phyloP scores from a whole-genome alignment of 139 green algal genomes.

The Spirogloea muscicola region DNA sequence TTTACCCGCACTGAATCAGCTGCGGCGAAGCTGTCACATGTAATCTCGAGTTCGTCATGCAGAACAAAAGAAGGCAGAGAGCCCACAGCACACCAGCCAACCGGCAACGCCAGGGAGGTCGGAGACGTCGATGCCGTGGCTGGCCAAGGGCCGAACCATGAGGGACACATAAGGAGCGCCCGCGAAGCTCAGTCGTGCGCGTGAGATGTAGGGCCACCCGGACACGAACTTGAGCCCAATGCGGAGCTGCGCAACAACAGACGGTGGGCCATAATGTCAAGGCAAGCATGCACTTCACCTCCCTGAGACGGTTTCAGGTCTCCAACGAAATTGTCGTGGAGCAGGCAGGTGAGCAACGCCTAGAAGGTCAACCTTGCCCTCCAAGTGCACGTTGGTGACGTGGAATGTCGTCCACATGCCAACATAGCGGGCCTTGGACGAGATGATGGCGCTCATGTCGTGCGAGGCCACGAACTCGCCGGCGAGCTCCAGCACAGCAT shows the following conservation, averaged over 20 bases:
- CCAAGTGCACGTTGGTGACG: conserved; percentile 16
- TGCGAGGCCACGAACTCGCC: conserved; percentile 17
- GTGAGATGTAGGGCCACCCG: conserved; percentile 17
- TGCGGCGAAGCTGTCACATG: no score
- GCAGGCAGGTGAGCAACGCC: no score
- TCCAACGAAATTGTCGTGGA: background rate
- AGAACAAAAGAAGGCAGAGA: background rate
- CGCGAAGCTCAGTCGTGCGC: conserved; percentile 12
- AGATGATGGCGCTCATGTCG: conserved; percentile 15
- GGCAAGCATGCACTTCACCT: background rate
- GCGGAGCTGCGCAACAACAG: no score
- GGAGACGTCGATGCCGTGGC: background rate
- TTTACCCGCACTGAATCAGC: no score
- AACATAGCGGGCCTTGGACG: background rate
- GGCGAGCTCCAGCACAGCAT: conserved; percentile 24
- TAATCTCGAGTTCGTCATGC: no score
- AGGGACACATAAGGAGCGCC: background rate
- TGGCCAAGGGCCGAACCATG: background rate
- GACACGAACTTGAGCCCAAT: conserved; percentile 12
- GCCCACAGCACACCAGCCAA: background rate
- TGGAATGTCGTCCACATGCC: conserved; percentile 6
- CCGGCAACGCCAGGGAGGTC: background rate
- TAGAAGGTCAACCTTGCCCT: conserved; percentile 26
- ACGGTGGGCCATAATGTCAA: background rate
- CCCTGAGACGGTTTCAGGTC: background rate